phyloP scores from a whole-genome alignment of 305 asterid genomes.

The Ruellia speciosa region DNA sequence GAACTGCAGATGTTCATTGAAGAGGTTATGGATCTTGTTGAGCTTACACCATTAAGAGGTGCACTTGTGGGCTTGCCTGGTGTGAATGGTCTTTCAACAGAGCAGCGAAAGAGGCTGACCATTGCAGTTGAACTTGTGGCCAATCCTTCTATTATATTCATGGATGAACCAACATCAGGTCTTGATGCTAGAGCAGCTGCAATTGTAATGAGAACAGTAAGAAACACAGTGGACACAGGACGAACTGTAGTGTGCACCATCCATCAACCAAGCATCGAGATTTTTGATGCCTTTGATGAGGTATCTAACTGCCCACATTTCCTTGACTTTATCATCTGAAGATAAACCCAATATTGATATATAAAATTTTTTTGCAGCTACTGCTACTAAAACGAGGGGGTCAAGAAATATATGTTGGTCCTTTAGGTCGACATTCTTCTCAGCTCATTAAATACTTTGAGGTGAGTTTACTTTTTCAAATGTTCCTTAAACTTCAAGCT shows the following conservation, averaged over 20 bases:
- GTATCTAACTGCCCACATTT: slow-evolving; percentile 23
- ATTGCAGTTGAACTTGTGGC: slow-evolving; percentile 91
- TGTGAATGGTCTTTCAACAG: slow-evolving; percentile 78
- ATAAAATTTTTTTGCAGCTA: slow-evolving; percentile 41
- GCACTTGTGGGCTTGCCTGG: slow-evolving; percentile 89
- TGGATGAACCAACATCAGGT: slow-evolving; percentile 98
- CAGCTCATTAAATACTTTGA: slow-evolving; percentile 66
- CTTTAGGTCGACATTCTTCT: slow-evolving; percentile 61
- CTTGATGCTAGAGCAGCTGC: slow-evolving; percentile 97
- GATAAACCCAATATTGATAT: slow-evolving; percentile 8
- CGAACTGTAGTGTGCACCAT: slow-evolving; percentile 92
- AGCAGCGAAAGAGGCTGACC: slow-evolving; percentile 82
- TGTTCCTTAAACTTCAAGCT: slow-evolving; percentile 7
- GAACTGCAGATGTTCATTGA: slow-evolving; percentile 66
- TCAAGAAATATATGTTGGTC: slow-evolving; percentile 79
- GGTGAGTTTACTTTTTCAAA: slow-evolving; percentile 32
- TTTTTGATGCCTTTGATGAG: slow-evolving; percentile 94
- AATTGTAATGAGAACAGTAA: slow-evolving; percentile 87
- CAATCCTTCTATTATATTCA: slow-evolving; percentile 83
- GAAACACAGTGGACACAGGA: slow-evolving; percentile 92
- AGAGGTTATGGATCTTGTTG: slow-evolving; percentile 82
- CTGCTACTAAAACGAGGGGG: slow-evolving; percentile 83
- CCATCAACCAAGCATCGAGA: slow-evolving; percentile 96
- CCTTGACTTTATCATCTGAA: slow-evolving; percentile 1
- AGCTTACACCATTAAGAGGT: slow-evolving; percentile 56